Conservation (phyloP, 2,329 filamentous ascomycete genomes). For the Elsinoe arachidis region DNA sequence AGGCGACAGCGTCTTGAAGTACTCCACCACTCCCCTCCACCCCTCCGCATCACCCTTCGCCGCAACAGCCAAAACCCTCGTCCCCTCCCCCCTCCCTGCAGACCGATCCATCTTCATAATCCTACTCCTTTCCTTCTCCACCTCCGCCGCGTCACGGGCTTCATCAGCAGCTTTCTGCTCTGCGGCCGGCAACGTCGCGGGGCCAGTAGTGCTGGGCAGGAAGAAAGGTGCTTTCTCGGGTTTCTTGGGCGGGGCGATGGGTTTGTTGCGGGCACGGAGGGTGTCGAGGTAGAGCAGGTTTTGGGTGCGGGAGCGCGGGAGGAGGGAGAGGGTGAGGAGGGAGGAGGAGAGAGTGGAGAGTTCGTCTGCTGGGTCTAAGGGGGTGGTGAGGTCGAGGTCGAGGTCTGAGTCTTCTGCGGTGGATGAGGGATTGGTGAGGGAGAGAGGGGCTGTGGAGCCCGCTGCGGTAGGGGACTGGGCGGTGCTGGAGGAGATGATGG, state of each 20-base stretch:
- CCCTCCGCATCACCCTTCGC: slow-evolving; percentile 43
- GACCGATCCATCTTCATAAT: slow-evolving; percentile 23
- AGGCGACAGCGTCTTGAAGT: slow-evolving; percentile 73
- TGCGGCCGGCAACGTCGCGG: not conserved
- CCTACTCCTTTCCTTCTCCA: slow-evolving; percentile 26
- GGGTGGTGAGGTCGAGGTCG: slow-evolving; percentile 46
- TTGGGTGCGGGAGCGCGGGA: slow-evolving; percentile 89
- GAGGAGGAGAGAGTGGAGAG: slow-evolving; percentile 54
- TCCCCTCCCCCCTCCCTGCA: slow-evolving; percentile 33
- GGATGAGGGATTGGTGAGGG: slow-evolving; percentile 52
- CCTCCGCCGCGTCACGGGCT: slow-evolving; percentile 24
- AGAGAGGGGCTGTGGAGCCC: slow-evolving; percentile 74
- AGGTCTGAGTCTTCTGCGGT: slow-evolving; percentile 38
- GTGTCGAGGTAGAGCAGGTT: slow-evolving; percentile 85
- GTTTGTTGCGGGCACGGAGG: slow-evolving; percentile 87
- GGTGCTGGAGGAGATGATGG: slow-evolving; percentile 42
- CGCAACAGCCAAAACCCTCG: slow-evolving; percentile 38
- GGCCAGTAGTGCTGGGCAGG: slow-evolving; percentile 55
- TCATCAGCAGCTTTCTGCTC: slow-evolving; percentile 29
- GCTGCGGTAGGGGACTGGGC: slow-evolving; percentile 57
- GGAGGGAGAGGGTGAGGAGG: slow-evolving; percentile 79
- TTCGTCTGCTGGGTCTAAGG: slow-evolving; percentile 36
- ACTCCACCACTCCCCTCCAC: slow-evolving; percentile 61
- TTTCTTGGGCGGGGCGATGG: slow-evolving; percentile 79
- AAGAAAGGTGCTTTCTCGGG: slow-evolving; percentile 97